A percentile compares a stretch with the other conserved stretches of the same genome.
Conservation (phyloP, 768 basidiomycete genomes). For the Boletus eberwhitei region DNA sequence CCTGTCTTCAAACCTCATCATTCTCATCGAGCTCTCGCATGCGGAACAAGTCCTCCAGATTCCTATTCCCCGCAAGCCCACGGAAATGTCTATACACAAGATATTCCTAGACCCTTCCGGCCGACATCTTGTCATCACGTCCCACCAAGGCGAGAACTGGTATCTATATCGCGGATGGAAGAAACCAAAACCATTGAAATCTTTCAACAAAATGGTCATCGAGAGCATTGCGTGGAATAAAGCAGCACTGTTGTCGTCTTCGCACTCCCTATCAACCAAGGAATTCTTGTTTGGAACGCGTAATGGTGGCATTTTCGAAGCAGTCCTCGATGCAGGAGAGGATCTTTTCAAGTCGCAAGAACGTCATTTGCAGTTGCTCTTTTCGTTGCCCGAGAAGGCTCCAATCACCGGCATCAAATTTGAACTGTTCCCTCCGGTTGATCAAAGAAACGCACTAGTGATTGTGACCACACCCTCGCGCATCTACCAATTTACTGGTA, state of each 20-base stretch:
- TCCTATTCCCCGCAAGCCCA: constrained; percentile 66
- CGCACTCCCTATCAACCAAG: constrained; percentile 70
- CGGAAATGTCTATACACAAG: constrained; percentile 76
- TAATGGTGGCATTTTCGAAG: constrained; percentile 85
- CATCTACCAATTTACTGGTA: constrained; percentile 86
- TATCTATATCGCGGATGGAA: constrained; percentile 81
- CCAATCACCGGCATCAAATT: constrained; percentile 84
- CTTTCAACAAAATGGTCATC: constrained; percentile 77
- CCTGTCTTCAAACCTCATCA: constrained; percentile 67
- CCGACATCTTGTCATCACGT: constrained; percentile 83
- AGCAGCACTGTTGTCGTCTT: constrained; percentile 56
- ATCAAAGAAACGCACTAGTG: constrained; percentile 63
- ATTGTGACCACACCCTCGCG: constrained; percentile 82
- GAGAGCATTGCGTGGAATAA: constrained; percentile 93
- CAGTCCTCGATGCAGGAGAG: constrained; percentile 85
- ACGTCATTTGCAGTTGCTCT: constrained; percentile 70
- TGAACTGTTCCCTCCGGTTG: constrained; percentile 66
- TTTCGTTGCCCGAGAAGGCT: constrained; percentile 74
- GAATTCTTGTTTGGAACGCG: constrained; percentile 86
- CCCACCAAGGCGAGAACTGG: constrained; percentile 88
- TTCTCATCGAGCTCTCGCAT: constrained; percentile 86
- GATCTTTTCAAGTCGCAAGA: constrained; percentile 90
- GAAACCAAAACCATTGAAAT: constrained; percentile 75
- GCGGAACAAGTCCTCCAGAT: constrained; percentile 85
- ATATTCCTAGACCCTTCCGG: constrained; percentile 93